Evolutionary conservation across 371 early-diverging fungal species (phyloP), one percentile per base, ranked within the genome.

Genomic region (Synchytrium microbalum): DNA sequence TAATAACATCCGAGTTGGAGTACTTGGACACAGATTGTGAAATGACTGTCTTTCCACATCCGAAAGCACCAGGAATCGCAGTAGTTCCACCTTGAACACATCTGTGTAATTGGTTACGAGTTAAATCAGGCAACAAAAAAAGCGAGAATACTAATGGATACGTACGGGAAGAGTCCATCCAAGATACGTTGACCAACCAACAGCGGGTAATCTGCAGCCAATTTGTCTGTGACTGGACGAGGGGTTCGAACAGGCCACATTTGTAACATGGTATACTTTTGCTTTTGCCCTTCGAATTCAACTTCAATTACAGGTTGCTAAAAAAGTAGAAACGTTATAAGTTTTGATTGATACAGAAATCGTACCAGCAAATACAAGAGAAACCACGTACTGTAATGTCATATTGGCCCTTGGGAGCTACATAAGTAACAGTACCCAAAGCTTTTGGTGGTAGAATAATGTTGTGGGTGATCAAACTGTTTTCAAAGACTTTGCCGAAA

Each of bases 1-100:
- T 92, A 79, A 99, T 99, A 62, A 98, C 86, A 77, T 99, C 99
- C 56, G 98, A 98, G 88, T 99, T 99, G 69, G 99, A 98, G 81
- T 98, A 99, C 79, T 99, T 99, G 63, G 99, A 98, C 64, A 99
- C 82, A 1, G 98, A 92, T 79, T 99, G 99, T 2, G 99, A 99
- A 79, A 99, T 99, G 64, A 99, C 99, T 59, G 99, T 99, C 84
- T 99, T 99, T 60, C 99, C 99, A 80, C 99, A 99, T 46, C 99
- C 99, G 78, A 99, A 99, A 60, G 99, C 99, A 63, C 99, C 99
- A 16, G 99, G 99, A 82, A 99, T 98, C 38, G 99, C 99, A 3
- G 99, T 98, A 16, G 99, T 99, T 64, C 99, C 99, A 67, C 99
- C 99, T 80, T 99, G 99, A 3, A 99, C 99, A 83, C 99, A 99